Percentiles rank a stretch among this genome's conserved stretches.
Evolutionary conservation across 139 green algal species (phyloP).

Genomic region (Volvox reticuliferus): DNA sequence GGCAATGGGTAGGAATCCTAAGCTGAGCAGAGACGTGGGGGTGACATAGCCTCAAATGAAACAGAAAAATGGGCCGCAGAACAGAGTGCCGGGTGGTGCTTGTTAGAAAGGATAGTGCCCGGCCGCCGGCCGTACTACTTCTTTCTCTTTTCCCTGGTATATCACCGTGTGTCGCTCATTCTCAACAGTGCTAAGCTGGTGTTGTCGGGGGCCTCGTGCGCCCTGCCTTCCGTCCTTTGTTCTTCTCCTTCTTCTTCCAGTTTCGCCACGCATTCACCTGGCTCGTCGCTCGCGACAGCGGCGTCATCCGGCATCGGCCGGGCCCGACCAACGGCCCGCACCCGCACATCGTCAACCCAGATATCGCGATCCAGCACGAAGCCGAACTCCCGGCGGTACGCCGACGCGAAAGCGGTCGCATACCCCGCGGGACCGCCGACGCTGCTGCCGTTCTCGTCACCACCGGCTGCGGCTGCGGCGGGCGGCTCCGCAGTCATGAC

Average conservation of each 20-base stretch:
- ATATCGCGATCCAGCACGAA: constrained; percentile 90
- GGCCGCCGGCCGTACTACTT: no score
- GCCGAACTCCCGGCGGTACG: constrained; percentile 92
- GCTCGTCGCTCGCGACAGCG: background rate
- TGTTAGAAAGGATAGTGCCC: no score
- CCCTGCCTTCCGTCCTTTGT: no score
- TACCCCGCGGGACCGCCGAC: constrained; percentile 10
- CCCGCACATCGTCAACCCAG: constrained; percentile 92
- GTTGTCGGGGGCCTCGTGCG: no score
- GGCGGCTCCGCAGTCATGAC: constrained; percentile 83
- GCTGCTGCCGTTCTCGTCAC: background rate
- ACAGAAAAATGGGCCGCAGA: no score
- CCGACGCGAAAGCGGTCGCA: constrained; percentile 40
- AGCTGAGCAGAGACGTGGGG: no score
- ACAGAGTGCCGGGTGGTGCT: no score
- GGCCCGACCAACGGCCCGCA: constrained; percentile 76
- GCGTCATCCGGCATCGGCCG: constrained; percentile 50
- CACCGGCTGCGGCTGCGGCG: background rate
- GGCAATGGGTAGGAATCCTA: no score
- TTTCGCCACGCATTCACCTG: constrained; percentile 1
- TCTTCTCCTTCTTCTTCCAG: background rate
- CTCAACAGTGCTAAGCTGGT: no score
- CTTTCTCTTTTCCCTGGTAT: no score
- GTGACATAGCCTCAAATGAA: no score
- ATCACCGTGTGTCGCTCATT: no score